Conservation (phyloP, 768 basidiomycete genomes). For the Pholiota microspora region DNA sequence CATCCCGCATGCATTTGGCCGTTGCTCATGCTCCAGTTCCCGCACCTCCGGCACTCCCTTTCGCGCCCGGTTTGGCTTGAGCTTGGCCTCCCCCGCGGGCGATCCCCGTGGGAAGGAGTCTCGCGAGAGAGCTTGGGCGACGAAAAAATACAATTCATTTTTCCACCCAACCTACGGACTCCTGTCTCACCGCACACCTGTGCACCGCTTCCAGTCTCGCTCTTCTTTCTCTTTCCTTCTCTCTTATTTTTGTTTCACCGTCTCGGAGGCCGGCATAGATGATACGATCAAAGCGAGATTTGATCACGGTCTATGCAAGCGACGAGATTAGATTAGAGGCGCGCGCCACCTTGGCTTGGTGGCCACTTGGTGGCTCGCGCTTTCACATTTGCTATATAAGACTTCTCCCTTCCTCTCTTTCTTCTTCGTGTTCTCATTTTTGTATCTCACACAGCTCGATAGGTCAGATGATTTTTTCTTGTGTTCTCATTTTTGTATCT, state of each 20-base stretch:
- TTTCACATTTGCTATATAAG: not conserved
- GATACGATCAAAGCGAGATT: not conserved
- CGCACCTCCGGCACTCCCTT: conserved; percentile 12
- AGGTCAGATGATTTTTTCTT: not conserved
- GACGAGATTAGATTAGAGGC: not conserved
- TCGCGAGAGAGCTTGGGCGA: not conserved
- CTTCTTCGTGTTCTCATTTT: too few species aligned
- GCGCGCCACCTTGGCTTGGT: too few species aligned
- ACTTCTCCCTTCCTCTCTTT: not conserved
- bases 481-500: not conserved
- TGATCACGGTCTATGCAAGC: not conserved
- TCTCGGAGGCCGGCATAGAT: not conserved
- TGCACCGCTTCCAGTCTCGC: not conserved
- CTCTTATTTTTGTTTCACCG: not conserved
- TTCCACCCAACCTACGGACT: not conserved
- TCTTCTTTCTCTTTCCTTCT: not conserved
- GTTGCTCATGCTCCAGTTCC: conserved; percentile 7
- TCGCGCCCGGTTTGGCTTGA: conserved; percentile 10
- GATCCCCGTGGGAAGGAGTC: not conserved
- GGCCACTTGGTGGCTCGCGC: too few species aligned
- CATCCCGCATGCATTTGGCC: conserved; percentile 28
- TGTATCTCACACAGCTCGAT: not conserved
- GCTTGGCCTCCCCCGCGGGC: conserved; percentile 4
- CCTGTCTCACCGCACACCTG: not conserved
- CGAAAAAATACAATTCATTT: not conserved